phyloP scores from a whole-genome alignment of 176 grass and related monocot species.

The Secale cereale region DNA sequence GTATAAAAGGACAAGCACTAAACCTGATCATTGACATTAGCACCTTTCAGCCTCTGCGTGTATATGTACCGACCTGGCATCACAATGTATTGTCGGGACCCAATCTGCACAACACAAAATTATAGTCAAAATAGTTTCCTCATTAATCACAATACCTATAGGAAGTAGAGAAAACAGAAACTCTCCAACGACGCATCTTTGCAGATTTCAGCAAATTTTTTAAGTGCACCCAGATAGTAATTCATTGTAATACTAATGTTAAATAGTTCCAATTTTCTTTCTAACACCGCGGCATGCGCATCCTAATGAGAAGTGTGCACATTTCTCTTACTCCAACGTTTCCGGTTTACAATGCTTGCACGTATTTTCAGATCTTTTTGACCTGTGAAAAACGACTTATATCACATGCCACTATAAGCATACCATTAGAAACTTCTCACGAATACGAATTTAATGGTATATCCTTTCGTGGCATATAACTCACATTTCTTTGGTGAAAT shows the following conservation, averaged over 20 bases:
- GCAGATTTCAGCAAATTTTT: neutral
- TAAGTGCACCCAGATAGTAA: neutral
- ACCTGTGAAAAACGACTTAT: too few species aligned
- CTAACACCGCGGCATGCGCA: neutral
- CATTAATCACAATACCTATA: conserved; percentile 5
- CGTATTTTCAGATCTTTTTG: too few species aligned
- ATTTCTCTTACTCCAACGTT: neutral
- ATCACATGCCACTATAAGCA: too few species aligned
- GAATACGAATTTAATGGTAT: too few species aligned
- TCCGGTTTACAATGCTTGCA: too few species aligned
- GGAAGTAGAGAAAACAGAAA: neutral
- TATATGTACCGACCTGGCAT: conserved; percentile 58
- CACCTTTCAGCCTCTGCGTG: conserved; percentile 78
- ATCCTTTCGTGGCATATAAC: too few species aligned
- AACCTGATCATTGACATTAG: conserved; percentile 64
- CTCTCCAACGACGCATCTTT: neutral
- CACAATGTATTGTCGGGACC: conserved; percentile 61
- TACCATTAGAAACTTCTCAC: too few species aligned
- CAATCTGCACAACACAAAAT: conserved; percentile 44
- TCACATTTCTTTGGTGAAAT: too few species aligned
- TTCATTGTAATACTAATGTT: neutral
- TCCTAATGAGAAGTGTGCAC: neutral
- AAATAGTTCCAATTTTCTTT: neutral
- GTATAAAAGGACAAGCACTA: neutral
- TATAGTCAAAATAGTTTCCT: conserved; percentile 27